Evolutionary conservation across 2,329 filamentous ascomycete genomes (phyloP), one percentile per base, ranked within the genome.

Genomic region (Plenodomus tracheiphilus): DNA sequence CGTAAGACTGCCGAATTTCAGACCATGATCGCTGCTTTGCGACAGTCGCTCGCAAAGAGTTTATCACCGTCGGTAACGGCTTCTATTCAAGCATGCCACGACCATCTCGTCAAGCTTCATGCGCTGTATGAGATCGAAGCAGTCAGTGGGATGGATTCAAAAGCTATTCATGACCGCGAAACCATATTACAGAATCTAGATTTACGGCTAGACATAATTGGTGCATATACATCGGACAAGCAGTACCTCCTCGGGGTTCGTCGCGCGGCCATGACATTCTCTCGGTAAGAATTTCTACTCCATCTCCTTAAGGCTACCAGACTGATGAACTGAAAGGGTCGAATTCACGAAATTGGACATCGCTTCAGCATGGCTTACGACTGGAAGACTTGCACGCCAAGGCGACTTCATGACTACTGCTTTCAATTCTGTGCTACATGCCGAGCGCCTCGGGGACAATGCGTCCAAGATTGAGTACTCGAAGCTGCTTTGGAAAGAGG

Each of bases 401-500:
- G 84, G 88, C 7, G 88, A 89, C 53, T 88, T 88, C 15, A 86
- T 86, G 45, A 87, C 91, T 46, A 91, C 93, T 60, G 95, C 94
- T 1, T 96, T 97, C 75, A 94, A 95, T 68, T 91, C 93, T 13
- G 91, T 97, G 19, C 80, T 97, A 2, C 91, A 94, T 72, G 94
- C 95, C 10, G 87, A 89, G 18, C 84, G 87, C 52, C 81, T 96
- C 10, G 89, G 90, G 17, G 91, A 96, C 59, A 86, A 88, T 49
- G 90, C 89, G 2, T 91, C 93, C 10, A 93, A 90, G 9, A 94
- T 99, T 52, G 95, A 99, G 69, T 93, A 99, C 69, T 91, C 94
- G 2, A 86, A 92, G 51, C 79, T 99, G 22, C 77, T 97, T 7
- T 99, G 94, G 91, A 91, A 89, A 61, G 91, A 97, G 69, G 90